A percentile compares a stretch with the other conserved stretches of the same genome.
Evolutionary conservation across 2,329 filamentous ascomycete genomes (phyloP).

Genomic region (Gnomoniopsis smithogilvyi): DNA sequence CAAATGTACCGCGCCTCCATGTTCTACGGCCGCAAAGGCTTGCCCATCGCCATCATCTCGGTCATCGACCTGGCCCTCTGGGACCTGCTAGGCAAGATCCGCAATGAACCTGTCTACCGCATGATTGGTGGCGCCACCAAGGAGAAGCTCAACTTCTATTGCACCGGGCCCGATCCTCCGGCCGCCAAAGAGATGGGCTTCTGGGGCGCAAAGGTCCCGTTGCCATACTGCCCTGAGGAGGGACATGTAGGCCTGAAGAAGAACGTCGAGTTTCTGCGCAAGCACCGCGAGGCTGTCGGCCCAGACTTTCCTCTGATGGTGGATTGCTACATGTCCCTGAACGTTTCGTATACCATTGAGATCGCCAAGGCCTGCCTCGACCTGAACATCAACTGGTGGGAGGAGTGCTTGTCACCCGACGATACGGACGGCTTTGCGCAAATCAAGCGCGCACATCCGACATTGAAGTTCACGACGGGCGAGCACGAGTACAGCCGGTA

Average conservation of each 20-base stretch:
- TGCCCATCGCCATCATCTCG: constrained; percentile 86
- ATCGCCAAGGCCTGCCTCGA: constrained; percentile 79
- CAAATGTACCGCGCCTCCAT: constrained; percentile 95
- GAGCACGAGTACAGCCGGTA: constrained; percentile 95
- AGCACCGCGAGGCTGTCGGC: constrained; percentile 80
- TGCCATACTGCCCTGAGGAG: constrained; percentile 88
- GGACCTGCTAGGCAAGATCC: constrained; percentile 88
- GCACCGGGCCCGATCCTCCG: constrained; percentile 81
- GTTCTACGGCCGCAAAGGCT: constrained; percentile 94
- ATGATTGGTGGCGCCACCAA: constrained; percentile 89
- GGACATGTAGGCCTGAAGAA: constrained; percentile 78
- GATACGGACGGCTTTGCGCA: constrained; percentile 88
- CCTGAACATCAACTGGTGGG: constrained; percentile 95
- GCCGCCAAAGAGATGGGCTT: constrained; percentile 85
- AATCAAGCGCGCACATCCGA: constrained; percentile 87
- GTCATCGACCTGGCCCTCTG: constrained; percentile 91
- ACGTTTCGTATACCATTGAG: constrained; percentile 89
- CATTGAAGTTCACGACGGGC: constrained; percentile 90
- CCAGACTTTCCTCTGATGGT: constrained; percentile 92
- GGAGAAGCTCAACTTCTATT: constrained; percentile 85
- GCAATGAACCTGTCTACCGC: constrained; percentile 91
- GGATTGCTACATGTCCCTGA: constrained; percentile 96
- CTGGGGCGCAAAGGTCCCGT: constrained; percentile 83
- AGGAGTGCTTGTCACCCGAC: constrained; percentile 88
- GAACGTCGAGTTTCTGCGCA: constrained; percentile 84